Base-by-base conservation (phyloP, 108 stramenopile species). In the Cyclotella choctawhatcheeana region DNA sequence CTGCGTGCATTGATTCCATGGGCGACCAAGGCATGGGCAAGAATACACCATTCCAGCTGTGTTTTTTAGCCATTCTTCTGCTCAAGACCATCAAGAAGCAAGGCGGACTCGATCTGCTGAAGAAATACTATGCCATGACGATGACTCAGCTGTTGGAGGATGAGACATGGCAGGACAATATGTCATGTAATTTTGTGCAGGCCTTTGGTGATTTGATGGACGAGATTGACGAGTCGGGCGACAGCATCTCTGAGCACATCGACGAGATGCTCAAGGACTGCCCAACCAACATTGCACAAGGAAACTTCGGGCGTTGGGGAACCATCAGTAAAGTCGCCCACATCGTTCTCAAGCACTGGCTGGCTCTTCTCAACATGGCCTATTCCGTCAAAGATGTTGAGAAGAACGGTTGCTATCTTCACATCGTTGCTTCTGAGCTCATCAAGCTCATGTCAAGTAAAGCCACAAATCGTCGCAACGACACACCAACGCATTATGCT, bases 11-110 rank as follows among this genome's bases (percentile, higher is more conserved):
- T 26, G 30, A 47, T 29, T 5, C 64, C 47, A 44, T 43, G 45
- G 45, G 45, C 20, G 24, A 44, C 20, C 44, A 65, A 48, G 45
- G 44, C 29, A 47, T 65, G 30, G 58, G 58, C 5, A 29, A 59
- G n/a, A 8, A n/a, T 59, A 59, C 58, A 31, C 26, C 30, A 32
- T 59, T 32, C 17, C 58, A 59, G n/a, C 30, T 59, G 58, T n/a
- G 30, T 10, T 59, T 18, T 29, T 31, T 59, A 14, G 10, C 16
- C 2, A 18, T 31, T 5, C 30, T n/a, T n/a, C n/a, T 59, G 30
- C 29, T 31, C n/a, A 59, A 59, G 12, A 27, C n/a, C 5, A 18
- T 59, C 10, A 27, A 32, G 58, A 27, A 59, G 37, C 37, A 40
- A 12, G 37, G 37, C 37, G 37, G 37, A 10, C 12, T 40, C 8